Conservation (phyloP, 1,284 basidiomycete genomes). For the Austroboletus novae-zelandiae region DNA sequence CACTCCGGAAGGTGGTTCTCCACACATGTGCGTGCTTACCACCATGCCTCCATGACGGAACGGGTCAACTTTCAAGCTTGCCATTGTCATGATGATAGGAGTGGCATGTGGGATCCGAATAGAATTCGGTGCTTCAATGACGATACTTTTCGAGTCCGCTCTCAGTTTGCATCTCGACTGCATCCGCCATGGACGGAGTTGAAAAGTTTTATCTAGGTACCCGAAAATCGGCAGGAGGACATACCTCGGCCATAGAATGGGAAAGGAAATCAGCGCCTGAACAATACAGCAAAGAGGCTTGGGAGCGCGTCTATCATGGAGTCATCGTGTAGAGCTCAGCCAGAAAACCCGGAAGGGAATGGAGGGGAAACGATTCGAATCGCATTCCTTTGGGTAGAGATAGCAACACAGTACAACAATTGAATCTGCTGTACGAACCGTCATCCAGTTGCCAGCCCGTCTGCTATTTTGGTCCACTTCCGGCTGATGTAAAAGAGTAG, state of each 20-base stretch:
- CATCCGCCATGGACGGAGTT: slow-evolving; percentile 32
- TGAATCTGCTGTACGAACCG: slow-evolving; percentile 1
- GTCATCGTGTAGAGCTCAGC: background rate
- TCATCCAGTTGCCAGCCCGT: background rate
- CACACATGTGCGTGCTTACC: background rate
- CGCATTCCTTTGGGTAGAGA: slow-evolving; percentile 4
- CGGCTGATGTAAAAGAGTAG: slow-evolving; percentile 1
- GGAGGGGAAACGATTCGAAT: background rate
- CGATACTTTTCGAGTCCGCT: background rate
- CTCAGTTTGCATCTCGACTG: slow-evolving; percentile 13
- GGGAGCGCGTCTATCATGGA: slow-evolving; percentile 1
- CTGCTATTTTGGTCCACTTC: background rate
- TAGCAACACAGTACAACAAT: slow-evolving; percentile 5
- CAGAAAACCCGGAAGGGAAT: background rate
- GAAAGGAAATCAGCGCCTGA: slow-evolving; percentile 6
- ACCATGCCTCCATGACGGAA: background rate
- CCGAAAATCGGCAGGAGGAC: slow-evolving; percentile 11
- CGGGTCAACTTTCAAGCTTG: background rate
- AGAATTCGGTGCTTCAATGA: background rate
- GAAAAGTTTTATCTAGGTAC: slow-evolving; percentile 7
- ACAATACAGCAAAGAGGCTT: slow-evolving; percentile 2
- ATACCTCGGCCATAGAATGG: slow-evolving; percentile 20
- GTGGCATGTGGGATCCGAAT: background rate
- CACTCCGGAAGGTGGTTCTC: slow-evolving; percentile 1
- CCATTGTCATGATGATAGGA: background rate